Evolutionary conservation across 305 asterid species (phyloP), one percentile per base, ranked within the genome.

Genomic region (Withania somnifera): DNA sequence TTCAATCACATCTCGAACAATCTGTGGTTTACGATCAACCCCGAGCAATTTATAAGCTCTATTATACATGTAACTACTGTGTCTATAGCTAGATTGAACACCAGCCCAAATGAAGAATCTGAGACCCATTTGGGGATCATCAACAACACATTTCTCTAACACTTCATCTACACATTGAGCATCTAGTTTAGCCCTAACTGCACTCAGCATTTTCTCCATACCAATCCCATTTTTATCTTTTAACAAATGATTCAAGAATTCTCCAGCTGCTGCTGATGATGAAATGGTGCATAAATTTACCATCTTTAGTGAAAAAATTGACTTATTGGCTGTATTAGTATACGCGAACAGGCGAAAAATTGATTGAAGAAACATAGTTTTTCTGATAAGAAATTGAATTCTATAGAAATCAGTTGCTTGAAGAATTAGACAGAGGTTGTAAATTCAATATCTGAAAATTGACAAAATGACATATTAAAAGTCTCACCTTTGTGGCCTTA

Each of bases 61-160:
- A 38, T 22, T 64, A 61, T 88, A 95, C 91, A 87, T 91, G 73
- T 86, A 85, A 6, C 91, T 77, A 13, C 91, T 85, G 84, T 88
- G 98, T 47, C 94, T 86, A 63, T 90, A 91, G 13, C 86, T 83
- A 76, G 92, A 91, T 47, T 92, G 95, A 83, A 92, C 81, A 11
- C 90, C 98, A 63, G 98, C 95, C 98, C 98, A 95, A 36, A 95
- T 86, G 81, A 95, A 95, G 91, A 95, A 95, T 30, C 98, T 80
- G 19, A 90, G 86, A 24, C 97, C 96, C 86, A 87, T 81, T 83
- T 89, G 89, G 60, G 91, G 93, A 34, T 91, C 89, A 71, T 91
- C 89, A 71, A 78, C 79, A 2, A 88, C 89, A 17, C 94, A 92
- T 63, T 82, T 87, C 85, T 88, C 87, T 51, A 95, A 82, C 6